Evolutionary conservation across 371 early-diverging fungal species (phyloP).

Genomic region (Mortierella sp.): DNA sequence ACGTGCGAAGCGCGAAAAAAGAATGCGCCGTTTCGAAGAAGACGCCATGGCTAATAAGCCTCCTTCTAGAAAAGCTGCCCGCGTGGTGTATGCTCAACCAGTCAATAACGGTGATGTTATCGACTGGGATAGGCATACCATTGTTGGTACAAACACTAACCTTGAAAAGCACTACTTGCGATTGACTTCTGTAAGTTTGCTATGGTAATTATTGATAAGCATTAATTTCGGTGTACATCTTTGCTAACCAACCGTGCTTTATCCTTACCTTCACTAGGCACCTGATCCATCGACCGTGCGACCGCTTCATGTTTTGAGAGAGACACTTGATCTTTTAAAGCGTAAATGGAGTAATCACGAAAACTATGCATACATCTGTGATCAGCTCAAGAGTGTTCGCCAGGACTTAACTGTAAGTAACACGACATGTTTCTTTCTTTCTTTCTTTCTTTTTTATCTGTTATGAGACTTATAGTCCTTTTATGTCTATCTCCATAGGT

Average conservation of each 20-base stretch:
- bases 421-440: background rate
- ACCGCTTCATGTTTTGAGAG: constrained; percentile 80
- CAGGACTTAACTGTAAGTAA: constrained; percentile 91
- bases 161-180: constrained; percentile 93
- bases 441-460: background rate
- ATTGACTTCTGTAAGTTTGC: constrained; percentile 79
- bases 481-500: constrained; percentile 62
- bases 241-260: background rate
- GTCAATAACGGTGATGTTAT: constrained; percentile 67
- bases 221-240: background rate
- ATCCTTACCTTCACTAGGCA: constrained; percentile 65
- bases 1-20: constrained; percentile 26
- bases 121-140: constrained; percentile 84
- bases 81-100: constrained; percentile 25
- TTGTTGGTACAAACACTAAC: constrained; percentile 87
- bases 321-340: constrained; percentile 82
- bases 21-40: constrained; percentile 38
- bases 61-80: constrained; percentile 18
- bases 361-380: constrained; percentile 93
- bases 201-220: background rate
- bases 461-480: background rate
- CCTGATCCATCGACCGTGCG: constrained; percentile 93
- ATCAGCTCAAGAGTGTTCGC: constrained; percentile 95
- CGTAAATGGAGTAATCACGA: constrained; percentile 82
- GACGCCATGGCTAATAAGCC: constrained; percentile 8